Evolutionary conservation across 495 filamentous ascomycete genomes (phyloP), one percentile per base, ranked within the genome.

Genomic region (Penicillium cosmopolitanum): DNA sequence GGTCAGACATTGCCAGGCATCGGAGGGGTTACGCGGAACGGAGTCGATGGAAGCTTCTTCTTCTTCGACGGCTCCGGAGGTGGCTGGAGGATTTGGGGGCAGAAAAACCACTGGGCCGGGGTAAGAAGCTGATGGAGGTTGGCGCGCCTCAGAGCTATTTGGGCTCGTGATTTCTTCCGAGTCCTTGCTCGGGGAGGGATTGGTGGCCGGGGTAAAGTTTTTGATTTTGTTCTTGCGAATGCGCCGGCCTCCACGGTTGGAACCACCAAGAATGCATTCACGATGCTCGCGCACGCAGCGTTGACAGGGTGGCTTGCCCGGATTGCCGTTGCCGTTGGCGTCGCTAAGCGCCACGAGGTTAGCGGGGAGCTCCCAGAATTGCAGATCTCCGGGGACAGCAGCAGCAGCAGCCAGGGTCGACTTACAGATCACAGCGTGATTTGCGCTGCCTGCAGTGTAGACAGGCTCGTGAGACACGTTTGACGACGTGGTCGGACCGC

Each of bases 351-450:
- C 6, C 52, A 48, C 38, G 33, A 38, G 28, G 56, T 70, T 61
- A 74, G 67, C 53, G 16, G 53, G 35, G 34, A 55, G 42, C 42
- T 44, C 48, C 23, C 3, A 13, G 28, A 57, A 53, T 53, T 55
- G 71, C 62, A 36, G 70, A 70, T 58, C 60, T 9, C 42, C 15
- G 47, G 53, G 55, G 53, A 33, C 33, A 31, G 21, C 1, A 42
- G 16, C 25, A 28, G 23, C 8, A 12, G 31, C 19, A 58, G 33
- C 9, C 19, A 10, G 11, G 7, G 4, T 4, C 19, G 13, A 77
- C 78, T 66, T 82, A 87, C 82, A 88, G 72, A 68, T 87, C 84
- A 73, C 85, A 88, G 61, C 82, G 82, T 8, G 81, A 84, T 67
- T 88, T 88, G 60, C 85, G 73, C 72, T 84, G 84, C 50, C 85